These are phyloP conservation scores for Ogataea glucozyma DNA, from an alignment of 805 yeast genomes.

Conservation along the genomic window DNA sequence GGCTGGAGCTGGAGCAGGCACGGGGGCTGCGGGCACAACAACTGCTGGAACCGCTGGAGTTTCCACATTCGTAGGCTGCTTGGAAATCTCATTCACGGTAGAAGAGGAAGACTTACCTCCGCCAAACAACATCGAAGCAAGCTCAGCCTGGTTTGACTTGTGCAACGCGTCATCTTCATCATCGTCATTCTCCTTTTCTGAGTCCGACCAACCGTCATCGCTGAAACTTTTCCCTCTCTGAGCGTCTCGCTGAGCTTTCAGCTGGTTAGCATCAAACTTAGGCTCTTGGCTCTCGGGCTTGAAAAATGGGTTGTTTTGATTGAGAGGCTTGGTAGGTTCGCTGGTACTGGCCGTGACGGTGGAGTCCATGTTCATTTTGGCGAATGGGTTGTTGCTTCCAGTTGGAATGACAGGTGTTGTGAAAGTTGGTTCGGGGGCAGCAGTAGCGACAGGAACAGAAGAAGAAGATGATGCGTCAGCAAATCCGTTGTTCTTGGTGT, in stretches of 20 bases:
- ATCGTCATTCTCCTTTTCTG: constrained; percentile 43
- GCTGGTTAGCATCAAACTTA: constrained; percentile 53
- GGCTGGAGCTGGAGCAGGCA: constrained; percentile 9
- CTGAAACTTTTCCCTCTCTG: constrained; percentile 57
- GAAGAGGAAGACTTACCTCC: constrained; percentile 48
- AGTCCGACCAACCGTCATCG: constrained; percentile 43
- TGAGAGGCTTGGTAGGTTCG: constrained; percentile 5
- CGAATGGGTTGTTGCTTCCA: constrained; percentile 50
- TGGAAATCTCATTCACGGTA: constrained; percentile 19
- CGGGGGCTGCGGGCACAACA: constrained; percentile 6
- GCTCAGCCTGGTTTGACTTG: constrained; percentile 55
- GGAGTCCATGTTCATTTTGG: constrained; percentile 33
- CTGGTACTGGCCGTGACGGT: too few species aligned
- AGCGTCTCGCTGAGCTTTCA: constrained; percentile 70
- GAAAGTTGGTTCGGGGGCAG: constrained; percentile 21
- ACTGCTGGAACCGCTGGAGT: constrained; percentile 8
- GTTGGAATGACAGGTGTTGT: constrained; percentile 23
- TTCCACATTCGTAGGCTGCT: constrained; percentile 2
- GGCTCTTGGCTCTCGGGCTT: constrained; percentile 42
- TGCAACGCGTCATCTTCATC: constrained; percentile 49
- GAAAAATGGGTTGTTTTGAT: constrained; percentile 55
- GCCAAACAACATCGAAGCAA: constrained; percentile 56
- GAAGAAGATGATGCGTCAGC: too few species aligned
- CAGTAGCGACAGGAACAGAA: constrained; percentile 7
- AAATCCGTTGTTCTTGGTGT: too few species aligned